phyloP scores from a whole-genome alignment of 306 rosid genomes.

The Cyamopsis tetragonoloba region DNA sequence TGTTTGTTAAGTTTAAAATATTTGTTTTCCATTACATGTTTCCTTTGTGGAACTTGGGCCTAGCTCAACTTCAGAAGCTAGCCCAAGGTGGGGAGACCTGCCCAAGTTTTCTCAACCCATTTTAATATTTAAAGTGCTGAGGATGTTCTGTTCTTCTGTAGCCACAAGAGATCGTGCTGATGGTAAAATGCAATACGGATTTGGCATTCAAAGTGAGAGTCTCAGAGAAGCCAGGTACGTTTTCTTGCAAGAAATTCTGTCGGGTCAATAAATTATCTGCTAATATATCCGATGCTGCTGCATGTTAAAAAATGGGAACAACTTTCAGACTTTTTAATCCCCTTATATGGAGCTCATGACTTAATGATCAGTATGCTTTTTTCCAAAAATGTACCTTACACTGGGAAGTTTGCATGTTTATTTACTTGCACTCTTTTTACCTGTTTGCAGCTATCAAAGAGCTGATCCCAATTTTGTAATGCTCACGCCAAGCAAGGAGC shows the following conservation, averaged over 20 bases:
- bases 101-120: background rate
- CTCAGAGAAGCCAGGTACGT: slow-evolving; percentile 97
- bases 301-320: background rate
- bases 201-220: slow-evolving; percentile 79
- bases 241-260: slow-evolving; percentile 3
- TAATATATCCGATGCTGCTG: background rate
- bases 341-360: background rate
- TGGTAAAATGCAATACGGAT: slow-evolving; percentile 64
- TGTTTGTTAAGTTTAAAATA: background rate
- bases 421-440: background rate
- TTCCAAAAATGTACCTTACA: background rate
- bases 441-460: slow-evolving; percentile 74
- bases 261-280: slow-evolving; percentile 8
- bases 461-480: slow-evolving; percentile 94
- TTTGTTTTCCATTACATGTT: background rate
- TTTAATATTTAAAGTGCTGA: slow-evolving; percentile 13
- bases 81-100: too few species aligned
- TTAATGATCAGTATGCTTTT: background rate
- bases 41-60: background rate
- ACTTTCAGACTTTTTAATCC: background rate
- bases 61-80: too few species aligned
- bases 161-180: slow-evolving; percentile 60
- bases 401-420: background rate
- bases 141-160: slow-evolving; percentile 32
- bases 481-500: slow-evolving; percentile 92